Base-by-base conservation (phyloP, 1,284 basidiomycete species). In the Rugiboletus extremiorientalis region DNA sequence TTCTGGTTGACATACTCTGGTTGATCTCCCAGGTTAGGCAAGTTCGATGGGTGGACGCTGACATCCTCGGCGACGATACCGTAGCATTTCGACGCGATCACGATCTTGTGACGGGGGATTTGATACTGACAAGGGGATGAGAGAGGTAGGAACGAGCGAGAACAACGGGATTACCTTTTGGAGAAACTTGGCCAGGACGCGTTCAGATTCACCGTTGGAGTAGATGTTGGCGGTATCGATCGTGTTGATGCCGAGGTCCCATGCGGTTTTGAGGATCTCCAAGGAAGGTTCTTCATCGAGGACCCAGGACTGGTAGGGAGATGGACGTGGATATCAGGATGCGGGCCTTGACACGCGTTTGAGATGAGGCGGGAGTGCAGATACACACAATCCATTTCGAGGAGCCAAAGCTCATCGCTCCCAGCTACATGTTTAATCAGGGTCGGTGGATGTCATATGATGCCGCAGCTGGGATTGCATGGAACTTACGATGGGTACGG, bases 161-260 rank as follows among this genome's bases (percentile, higher is more conserved):
- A 4, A 27, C 8, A 6, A 4, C 6, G 7, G 23, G 8, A n/a
- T 40, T 42, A 74, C 77, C 70, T 75, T 65, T 55, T 80, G 76
- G 59, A 89, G 74, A 47, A 86, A 86, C 62, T 82, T 80, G 14
- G 77, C 84, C 14, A 81, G 60, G 28, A 81, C 47, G 6, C 67
- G 63, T 49, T 81, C 79, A 0, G 79, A 80, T 54, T 78, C 76
- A 10, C 82, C 81, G 51, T 81, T 79, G 7, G 79, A 81, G 58
- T 84, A 84, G 5, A 80, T 68, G 63, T 87, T 84, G 27, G 85
- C 83, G 0, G 86, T 86, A 62, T 83, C 81, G 56, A 80, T 71
- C 20, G 77, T 80, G 54, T 72, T 80, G 55, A 80, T 70, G 3
- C 77, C 78, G 10, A 66, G 61, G 47, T 77, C 76, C 79, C 79